Percentiles rank a stretch among this genome's conserved stretches.
Evolutionary conservation across 441 rosid species (phyloP).

Genomic region (Biscutella auriculata): DNA sequence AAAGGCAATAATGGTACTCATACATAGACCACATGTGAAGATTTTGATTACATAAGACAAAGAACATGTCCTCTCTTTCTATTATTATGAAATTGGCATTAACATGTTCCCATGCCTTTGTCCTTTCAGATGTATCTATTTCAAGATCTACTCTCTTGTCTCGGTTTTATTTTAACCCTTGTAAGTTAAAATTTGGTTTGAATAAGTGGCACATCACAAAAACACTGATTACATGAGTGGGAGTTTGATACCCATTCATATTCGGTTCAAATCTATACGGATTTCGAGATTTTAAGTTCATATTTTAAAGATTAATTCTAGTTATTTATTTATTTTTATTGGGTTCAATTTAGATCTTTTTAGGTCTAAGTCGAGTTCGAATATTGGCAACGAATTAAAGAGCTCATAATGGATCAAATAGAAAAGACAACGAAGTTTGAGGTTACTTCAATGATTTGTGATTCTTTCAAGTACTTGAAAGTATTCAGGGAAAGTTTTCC

Average conservation of each 20-base stretch:
- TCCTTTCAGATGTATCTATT: constrained; percentile 17
- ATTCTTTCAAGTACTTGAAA: constrained; percentile 74
- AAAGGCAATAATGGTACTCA: constrained; percentile 12
- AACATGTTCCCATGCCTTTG: constrained; percentile 23
- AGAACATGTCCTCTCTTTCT: constrained; percentile 16
- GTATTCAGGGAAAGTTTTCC: constrained; percentile 91
- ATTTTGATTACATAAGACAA: constrained; percentile 22
- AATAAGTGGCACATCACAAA: not conserved
- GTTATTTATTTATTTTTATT: too few relatives aligned
- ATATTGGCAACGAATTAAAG: too few relatives aligned
- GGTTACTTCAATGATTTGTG: constrained; percentile 36
- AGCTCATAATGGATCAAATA: constrained; percentile 14
- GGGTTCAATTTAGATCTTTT: too few relatives aligned
- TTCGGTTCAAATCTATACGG: too few relatives aligned
- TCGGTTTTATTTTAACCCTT: not conserved
- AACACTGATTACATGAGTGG: not conserved
- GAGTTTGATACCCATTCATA: too few relatives aligned
- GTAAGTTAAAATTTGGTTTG: not conserved
- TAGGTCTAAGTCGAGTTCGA: too few relatives aligned
- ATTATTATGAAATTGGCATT: constrained; percentile 24
- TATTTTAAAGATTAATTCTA: too few relatives aligned
- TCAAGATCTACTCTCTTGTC: constrained; percentile 19
- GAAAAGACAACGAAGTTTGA: not conserved
- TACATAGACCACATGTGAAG: constrained; percentile 22
- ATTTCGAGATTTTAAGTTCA: too few relatives aligned